Evolutionary conservation across 2,329 filamentous ascomycete species (phyloP).

Genomic region (Ophiostoma triangulosporum): DNA sequence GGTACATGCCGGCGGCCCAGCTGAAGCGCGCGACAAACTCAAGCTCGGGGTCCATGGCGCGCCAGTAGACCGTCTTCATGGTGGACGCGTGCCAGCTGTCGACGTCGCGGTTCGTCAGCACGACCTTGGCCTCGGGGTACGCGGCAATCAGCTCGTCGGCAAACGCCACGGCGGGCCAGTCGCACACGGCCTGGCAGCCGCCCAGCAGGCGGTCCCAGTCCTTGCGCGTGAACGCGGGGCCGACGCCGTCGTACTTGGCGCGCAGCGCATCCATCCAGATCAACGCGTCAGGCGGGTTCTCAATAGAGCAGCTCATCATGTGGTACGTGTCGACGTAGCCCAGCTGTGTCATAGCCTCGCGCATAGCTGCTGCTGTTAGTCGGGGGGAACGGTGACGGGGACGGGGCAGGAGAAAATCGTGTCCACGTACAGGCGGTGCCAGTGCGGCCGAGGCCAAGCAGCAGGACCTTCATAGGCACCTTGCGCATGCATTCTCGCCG

Average conservation of each 20-base stretch:
- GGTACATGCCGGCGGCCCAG: constrained; percentile 10
- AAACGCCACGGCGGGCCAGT: constrained; percentile 18
- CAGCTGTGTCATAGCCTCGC: constrained; percentile 50
- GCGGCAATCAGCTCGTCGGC: constrained; percentile 30
- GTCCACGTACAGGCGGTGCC: constrained; percentile 42
- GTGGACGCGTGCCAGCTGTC: constrained; percentile 26
- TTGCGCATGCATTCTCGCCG: constrained; percentile 48
- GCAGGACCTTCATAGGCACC: constrained; percentile 60
- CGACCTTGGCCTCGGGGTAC: constrained; percentile 35
- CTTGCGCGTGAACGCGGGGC: constrained; percentile 45
- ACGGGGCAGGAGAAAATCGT: background rate
- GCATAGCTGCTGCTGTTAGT: constrained; percentile 29
- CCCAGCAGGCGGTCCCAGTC: constrained; percentile 35
- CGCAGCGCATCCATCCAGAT: constrained; percentile 57
- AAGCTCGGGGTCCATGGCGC: constrained; percentile 7
- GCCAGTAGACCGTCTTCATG: constrained; percentile 10
- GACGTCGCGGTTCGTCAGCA: constrained; percentile 28
- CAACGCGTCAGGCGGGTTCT: constrained; percentile 53
- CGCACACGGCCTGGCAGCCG: constrained; percentile 11
- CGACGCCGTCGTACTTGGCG: constrained; percentile 40
- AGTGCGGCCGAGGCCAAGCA: constrained; percentile 55
- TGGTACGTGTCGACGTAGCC: constrained; percentile 59
- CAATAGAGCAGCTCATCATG: constrained; percentile 57
- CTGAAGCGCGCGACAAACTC: constrained; percentile 2
- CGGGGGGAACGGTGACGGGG: too few relatives aligned